Conservation (phyloP, 495 filamentous ascomycete species). For the Mycothermus thermophilus region DNA sequence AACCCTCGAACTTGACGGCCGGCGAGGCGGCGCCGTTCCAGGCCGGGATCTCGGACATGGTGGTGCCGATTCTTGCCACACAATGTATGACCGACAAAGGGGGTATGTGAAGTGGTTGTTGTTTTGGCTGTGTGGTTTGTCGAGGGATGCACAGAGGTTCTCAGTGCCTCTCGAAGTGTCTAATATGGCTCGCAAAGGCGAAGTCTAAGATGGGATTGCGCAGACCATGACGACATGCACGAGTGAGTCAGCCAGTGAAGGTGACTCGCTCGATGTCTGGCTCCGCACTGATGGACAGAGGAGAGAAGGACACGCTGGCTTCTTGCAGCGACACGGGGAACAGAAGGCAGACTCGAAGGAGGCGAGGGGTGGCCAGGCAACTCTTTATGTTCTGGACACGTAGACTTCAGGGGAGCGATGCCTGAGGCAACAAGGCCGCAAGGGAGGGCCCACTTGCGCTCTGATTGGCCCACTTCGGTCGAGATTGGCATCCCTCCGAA, state of each 20-base stretch:
- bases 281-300: too few relatives aligned
- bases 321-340: slow-evolving; percentile 7
- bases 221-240: slow-evolving; percentile 16
- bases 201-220: slow-evolving; percentile 13
- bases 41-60: slow-evolving; percentile 22
- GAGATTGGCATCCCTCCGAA: slow-evolving; percentile 5
- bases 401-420: slow-evolving; percentile 12
- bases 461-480: slow-evolving; percentile 24
- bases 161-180: too few relatives aligned
- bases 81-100: too few relatives aligned
- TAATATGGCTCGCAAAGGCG: too few relatives aligned
- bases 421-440: slow-evolving; percentile 15
- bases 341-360: too few relatives aligned
- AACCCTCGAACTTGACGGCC: slow-evolving; percentile 35
- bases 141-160: too few relatives aligned
- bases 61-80: too few relatives aligned
- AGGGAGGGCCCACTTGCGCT: not conserved
- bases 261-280: too few relatives aligned
- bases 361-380: slow-evolving; percentile 13
- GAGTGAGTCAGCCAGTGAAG: slow-evolving; percentile 9
- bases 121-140: slow-evolving; percentile 13
- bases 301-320: slow-evolving; percentile 19
- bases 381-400: slow-evolving; percentile 26
- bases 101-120: too few relatives aligned
- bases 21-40: slow-evolving; percentile 29